Evolutionary conservation across 306 rosid species (phyloP), one percentile per base, ranked within the genome.

Genomic region (Vicia faba): DNA sequence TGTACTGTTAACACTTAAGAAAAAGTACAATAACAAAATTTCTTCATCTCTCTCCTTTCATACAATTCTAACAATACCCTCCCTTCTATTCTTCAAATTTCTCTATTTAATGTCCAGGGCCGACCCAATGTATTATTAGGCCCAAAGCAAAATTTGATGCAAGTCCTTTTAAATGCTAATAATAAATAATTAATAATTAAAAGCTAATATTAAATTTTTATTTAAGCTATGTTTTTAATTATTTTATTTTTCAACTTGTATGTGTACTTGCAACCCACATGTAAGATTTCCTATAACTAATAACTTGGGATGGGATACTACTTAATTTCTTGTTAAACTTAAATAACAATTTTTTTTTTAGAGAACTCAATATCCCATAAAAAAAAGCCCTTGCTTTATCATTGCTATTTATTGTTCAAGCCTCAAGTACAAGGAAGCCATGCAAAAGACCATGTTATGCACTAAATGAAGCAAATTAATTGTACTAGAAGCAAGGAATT

Each of bases 401-500:
- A 53, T 62, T 68, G 49, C 36, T n/a, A 31, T 40, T 31, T 54
- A 31, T 29, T 7, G 16, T 49, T 41, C 59, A n/a, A 49, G 28
- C 26, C 26, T 16, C 5, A 49, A 53, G 11, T 67, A 48, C 38
- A 48, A 48, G 61, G 25, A 63, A 43, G 5, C 74, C 53, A 20
- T 53, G 45, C 61, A 5, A 54, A 75, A 53, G 71, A 11, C 41
- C 65, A 29, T 10, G 40, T 19, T 19, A 53, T 69, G 6, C 61
- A 51, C 26, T 43, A 44, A 62, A 29, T 61, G 40, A 75, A 67
- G 61, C 50, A 41, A 62, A 23, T 14, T 29, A 16, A 7, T 48
- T 26, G 43, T n/a, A n/a, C n/a, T n/a, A n/a, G n/a, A n/a, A n/a
- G n/a, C n/a, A n/a, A n/a, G n/a, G n/a, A n/a, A 46, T 46, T 56